Conservation (phyloP, 139 green algal genomes). For the Eudorina sp. region DNA sequence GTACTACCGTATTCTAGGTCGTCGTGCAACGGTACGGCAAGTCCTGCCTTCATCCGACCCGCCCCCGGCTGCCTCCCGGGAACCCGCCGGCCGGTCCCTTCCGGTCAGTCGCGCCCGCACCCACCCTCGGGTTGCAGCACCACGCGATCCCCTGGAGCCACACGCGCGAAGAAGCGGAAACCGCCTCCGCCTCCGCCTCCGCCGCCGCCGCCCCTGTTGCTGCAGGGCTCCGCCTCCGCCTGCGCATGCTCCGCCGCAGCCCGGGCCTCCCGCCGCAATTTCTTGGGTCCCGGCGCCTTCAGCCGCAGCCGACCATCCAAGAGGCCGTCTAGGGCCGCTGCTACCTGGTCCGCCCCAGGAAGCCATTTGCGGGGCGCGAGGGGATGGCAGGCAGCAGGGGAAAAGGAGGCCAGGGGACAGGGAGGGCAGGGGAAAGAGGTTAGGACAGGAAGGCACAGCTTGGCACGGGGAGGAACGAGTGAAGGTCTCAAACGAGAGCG, state of each 20-base stretch:
- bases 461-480: not conserved
- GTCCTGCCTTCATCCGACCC: not conserved
- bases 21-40: too few relatives aligned
- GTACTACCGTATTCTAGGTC: too few relatives aligned
- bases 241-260: not conserved
- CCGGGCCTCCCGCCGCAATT: not conserved
- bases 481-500: not conserved
- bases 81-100: too few relatives aligned
- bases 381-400: not conserved
- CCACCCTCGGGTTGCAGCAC: constrained; percentile 23
- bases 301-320: constrained; percentile 15
- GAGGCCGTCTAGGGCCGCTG: constrained; percentile 3
- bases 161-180: constrained; percentile 42
- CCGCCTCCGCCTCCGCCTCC: not conserved
- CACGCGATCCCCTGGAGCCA: not conserved
- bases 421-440: not conserved
- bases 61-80: too few relatives aligned
- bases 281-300: constrained; percentile 28
- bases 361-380: not conserved
- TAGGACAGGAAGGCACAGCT: not conserved
- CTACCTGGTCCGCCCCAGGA: not conserved
- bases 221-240: not conserved
- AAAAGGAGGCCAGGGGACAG: too few relatives aligned
- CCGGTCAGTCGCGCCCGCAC: not conserved
- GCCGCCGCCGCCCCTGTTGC: constrained; percentile 20